Percentiles rank a stretch among this genome's conserved stretches.
Conservation (phyloP, 371 early-diverging fungal species). For the Mortierella sp. region DNA sequence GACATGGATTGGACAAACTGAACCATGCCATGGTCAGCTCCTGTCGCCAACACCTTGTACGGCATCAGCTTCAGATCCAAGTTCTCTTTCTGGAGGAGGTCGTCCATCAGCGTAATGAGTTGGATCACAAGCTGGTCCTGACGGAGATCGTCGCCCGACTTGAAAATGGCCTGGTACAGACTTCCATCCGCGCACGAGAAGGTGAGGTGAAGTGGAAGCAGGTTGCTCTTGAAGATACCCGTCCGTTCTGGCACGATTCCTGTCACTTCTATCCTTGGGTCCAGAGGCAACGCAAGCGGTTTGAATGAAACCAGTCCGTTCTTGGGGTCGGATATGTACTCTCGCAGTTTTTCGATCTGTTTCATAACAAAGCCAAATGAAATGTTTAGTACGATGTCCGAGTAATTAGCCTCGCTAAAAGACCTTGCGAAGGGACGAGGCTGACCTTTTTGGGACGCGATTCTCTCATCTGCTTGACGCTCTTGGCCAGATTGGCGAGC, state of each 20-base stretch:
- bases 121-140: slow-evolving; percentile 98
- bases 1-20: slow-evolving; percentile 92
- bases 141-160: slow-evolving; percentile 96
- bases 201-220: slow-evolving; percentile 87
- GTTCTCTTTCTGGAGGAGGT: slow-evolving; percentile 92
- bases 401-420: not conserved
- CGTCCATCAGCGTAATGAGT: slow-evolving; percentile 96
- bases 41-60: slow-evolving; percentile 96
- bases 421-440: too few species aligned
- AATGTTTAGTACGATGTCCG: not conserved
- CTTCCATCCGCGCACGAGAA: slow-evolving; percentile 84
- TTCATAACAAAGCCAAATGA: not conserved
- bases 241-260: slow-evolving; percentile 91
- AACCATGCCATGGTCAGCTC: slow-evolving; percentile 90
- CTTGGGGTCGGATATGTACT: slow-evolving; percentile 84
- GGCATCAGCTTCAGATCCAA: slow-evolving; percentile 93
- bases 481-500: slow-evolving; percentile 79
- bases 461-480: slow-evolving; percentile 83
- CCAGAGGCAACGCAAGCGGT: slow-evolving; percentile 88
- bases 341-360: slow-evolving; percentile 85
- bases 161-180: slow-evolving; percentile 93
- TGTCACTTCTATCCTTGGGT: slow-evolving; percentile 85
- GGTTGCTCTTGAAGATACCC: slow-evolving; percentile 90
- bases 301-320: slow-evolving; percentile 81
- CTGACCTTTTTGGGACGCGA: slow-evolving; percentile 83